A percentile compares a stretch with the other conserved stretches of the same genome.
phyloP scores from a whole-genome alignment of 225 moss, liverwort and hornwort genomes.

The Climacium dendroides region DNA sequence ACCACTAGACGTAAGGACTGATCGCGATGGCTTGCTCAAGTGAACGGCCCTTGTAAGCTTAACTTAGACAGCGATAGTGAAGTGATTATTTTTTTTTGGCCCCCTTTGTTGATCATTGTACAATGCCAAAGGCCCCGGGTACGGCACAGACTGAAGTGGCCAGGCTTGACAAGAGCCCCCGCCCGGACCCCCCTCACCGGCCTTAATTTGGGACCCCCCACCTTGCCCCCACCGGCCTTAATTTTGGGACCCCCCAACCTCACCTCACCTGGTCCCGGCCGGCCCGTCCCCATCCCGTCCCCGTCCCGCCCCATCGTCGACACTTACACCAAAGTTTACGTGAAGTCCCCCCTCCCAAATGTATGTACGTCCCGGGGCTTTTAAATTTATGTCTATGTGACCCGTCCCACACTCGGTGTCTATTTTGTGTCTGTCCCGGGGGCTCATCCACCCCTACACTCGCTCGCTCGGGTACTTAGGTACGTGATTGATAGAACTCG shows the following conservation, averaged over 20 bases:
- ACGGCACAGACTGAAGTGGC: neutral
- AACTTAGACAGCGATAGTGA: neutral
- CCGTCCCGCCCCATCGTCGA: neutral
- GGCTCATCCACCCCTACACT: neutral
- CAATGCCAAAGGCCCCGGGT: neutral
- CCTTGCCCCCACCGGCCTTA: too few relatives aligned
- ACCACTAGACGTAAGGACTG: neutral
- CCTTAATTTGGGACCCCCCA: neutral
- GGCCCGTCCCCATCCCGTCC: too few relatives aligned
- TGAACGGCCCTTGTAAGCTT: neutral
- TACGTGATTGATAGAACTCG: neutral
- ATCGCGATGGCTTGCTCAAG: neutral
- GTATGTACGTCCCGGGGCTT: neutral
- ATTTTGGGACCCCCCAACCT: too few relatives aligned
- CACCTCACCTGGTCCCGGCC: too few relatives aligned
- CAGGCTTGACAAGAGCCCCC: neutral
- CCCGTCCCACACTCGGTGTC: constrained; percentile 10
- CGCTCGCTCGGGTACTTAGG: too few relatives aligned
- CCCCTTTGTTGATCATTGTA: neutral
- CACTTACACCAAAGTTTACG: neutral
- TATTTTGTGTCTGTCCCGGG: neutral
- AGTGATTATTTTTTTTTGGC: neutral
- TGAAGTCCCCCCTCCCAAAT: neutral
- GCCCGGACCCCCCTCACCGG: fast-evolving
- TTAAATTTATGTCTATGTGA: neutral